These are phyloP conservation scores for Pseudogymnoascus sp. DNA, from an alignment of 2,329 filamentous ascomycete genomes.

Conservation along the genomic window DNA sequence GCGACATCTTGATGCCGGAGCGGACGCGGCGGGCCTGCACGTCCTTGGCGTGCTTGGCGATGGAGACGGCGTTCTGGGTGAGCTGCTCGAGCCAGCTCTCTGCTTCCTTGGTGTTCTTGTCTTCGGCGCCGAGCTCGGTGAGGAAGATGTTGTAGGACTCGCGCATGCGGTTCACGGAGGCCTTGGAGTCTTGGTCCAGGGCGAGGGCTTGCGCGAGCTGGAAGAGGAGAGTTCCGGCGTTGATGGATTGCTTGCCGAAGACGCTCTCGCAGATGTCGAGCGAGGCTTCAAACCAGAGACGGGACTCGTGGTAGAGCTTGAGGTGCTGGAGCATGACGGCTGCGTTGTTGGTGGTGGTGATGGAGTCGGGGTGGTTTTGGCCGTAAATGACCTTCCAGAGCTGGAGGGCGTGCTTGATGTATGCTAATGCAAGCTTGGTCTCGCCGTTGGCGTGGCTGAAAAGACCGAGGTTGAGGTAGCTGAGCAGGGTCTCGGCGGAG, in stretches of 20 bases:
- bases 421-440: constrained; percentile 77
- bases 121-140: constrained; percentile 72
- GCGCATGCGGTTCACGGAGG: constrained; percentile 85
- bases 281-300: constrained; percentile 93
- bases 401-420: constrained; percentile 85
- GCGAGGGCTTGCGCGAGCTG: constrained; percentile 93
- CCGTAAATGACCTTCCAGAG: constrained; percentile 98
- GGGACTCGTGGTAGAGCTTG: constrained; percentile 89
- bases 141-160: constrained; percentile 97
- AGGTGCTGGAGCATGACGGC: constrained; percentile 97
- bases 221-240: constrained; percentile 91
- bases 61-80: constrained; percentile 87
- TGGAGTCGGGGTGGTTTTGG: constrained; percentile 86
- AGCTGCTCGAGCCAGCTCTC: constrained; percentile 95
- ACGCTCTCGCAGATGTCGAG: constrained; percentile 82
- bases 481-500: constrained; percentile 85
- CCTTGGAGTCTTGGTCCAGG: constrained; percentile 90
- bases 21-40: constrained; percentile 67
- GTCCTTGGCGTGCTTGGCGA: constrained; percentile 90
- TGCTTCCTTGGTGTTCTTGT: constrained; percentile 97
- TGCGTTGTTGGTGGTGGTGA: constrained; percentile 97
- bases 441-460: constrained; percentile 91
- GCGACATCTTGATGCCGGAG: constrained; percentile 60
- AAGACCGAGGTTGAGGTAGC: constrained; percentile 90
- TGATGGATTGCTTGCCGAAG: constrained; percentile 83